phyloP scores from a whole-genome alignment of 1,139 yeast genomes.

The Scheffersomyces insectosa region DNA sequence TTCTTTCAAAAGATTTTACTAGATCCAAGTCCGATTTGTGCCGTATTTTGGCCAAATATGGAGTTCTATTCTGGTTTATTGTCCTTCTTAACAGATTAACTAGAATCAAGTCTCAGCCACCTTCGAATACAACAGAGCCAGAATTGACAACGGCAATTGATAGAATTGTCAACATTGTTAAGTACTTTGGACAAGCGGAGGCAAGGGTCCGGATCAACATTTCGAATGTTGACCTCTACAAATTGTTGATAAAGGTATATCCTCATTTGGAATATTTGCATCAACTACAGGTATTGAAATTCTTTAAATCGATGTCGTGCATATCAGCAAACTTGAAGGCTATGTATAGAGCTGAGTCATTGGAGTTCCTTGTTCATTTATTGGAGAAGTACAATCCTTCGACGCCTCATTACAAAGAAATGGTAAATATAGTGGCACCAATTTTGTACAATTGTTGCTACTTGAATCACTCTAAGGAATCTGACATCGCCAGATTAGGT shows the following conservation, averaged over 20 bases:
- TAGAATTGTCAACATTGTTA: conserved; percentile 39
- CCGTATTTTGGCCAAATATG: conserved; percentile 51
- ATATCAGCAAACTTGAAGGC: conserved; percentile 34
- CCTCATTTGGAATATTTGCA: conserved; percentile 30
- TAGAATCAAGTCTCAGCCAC: conserved; percentile 9
- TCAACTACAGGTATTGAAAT: conserved; percentile 42
- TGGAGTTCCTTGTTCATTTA: conserved; percentile 38
- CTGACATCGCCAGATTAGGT: conserved; percentile 55
- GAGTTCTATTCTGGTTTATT: conserved; percentile 51
- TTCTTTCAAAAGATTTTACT: conserved; percentile 44
- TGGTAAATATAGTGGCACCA: conserved; percentile 44
- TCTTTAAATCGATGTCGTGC: conserved; percentile 45
- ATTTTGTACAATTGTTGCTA: conserved; percentile 58
- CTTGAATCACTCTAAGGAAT: conserved; percentile 52
- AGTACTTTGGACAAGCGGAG: conserved; percentile 45
- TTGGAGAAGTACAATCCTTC: conserved; percentile 31
- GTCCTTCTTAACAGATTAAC: conserved; percentile 39
- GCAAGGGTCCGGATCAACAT: conserved; percentile 40
- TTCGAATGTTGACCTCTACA: conserved; percentile 47
- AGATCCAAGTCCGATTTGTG: conserved; percentile 55
- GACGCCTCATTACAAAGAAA: conserved; percentile 37
- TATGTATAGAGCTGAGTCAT: conserved; percentile 42
- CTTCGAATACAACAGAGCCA: conserved; percentile 20
- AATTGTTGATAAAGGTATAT: conserved; percentile 42
- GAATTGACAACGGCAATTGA: conserved; percentile 25